Conservation (phyloP, 208 protist genomes). For the Leishmania aethiopica region DNA sequence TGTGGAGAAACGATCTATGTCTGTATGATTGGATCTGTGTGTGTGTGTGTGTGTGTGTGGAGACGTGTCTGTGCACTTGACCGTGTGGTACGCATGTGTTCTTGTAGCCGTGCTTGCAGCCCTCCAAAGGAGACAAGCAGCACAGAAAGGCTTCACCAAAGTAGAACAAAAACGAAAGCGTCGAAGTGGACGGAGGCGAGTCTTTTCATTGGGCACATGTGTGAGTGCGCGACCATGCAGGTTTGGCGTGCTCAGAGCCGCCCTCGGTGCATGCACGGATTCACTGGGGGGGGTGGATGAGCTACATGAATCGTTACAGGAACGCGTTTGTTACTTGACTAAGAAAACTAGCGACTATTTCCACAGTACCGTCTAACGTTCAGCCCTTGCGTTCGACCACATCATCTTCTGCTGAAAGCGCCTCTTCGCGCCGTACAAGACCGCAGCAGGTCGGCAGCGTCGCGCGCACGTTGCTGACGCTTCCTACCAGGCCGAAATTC, state of each 20-base stretch:
- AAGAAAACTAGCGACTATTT: no score
- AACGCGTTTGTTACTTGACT: neutral
- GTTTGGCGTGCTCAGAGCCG: neutral
- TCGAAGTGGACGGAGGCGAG: slow-evolving; percentile 1
- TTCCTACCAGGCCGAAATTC: neutral
- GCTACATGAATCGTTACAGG: neutral
- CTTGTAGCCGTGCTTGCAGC: neutral
- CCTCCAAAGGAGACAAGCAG: neutral
- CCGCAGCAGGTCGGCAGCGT: neutral
- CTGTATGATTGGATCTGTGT: neutral
- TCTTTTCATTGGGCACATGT: no score
- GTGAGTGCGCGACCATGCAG: neutral
- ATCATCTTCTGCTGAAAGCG: no score
- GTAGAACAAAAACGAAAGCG: slow-evolving; percentile 23
- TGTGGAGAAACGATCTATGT: neutral
- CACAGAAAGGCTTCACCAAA: no score
- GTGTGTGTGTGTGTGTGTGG: no score
- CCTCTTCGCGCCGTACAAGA: neutral
- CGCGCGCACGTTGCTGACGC: neutral
- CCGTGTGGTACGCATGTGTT: neutral
- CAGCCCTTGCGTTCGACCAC: neutral
- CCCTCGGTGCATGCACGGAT: neutral
- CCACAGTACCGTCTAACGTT: no score
- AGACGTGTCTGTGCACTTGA: neutral
- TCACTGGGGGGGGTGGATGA: neutral